Conservation (phyloP, 208 protist species). For the Giardia muris region DNA sequence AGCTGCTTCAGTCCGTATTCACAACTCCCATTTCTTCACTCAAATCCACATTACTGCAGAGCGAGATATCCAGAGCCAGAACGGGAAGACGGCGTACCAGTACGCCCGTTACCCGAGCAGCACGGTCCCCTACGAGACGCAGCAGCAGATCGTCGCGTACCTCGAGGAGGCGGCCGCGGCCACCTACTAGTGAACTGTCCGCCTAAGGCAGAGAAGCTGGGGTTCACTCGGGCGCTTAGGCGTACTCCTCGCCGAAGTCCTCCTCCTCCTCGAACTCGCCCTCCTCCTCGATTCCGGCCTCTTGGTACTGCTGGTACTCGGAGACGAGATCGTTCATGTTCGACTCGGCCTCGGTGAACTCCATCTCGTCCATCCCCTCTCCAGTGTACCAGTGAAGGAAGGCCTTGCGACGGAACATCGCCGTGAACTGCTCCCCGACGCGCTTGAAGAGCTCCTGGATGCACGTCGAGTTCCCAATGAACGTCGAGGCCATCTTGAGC, state of each 20-base stretch:
- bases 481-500: slow-evolving; percentile 68
- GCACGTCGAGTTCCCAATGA: slow-evolving; percentile 74
- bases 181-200: too few relatives aligned
- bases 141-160: neutral
- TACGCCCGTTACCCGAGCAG: neutral
- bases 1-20: too few relatives aligned
- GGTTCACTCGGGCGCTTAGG: neutral
- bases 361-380: slow-evolving; percentile 78
- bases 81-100: neutral
- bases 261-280: slow-evolving; percentile 28
- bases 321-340: slow-evolving; percentile 78
- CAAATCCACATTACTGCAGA: too few relatives aligned
- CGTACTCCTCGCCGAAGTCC: slow-evolving; percentile 20
- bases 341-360: slow-evolving; percentile 70
- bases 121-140: neutral
- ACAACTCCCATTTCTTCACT: too few relatives aligned
- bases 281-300: slow-evolving; percentile 52
- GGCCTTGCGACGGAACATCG: slow-evolving; percentile 90
- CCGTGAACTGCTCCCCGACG: slow-evolving; percentile 74
- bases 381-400: slow-evolving; percentile 97
- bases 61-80: neutral
- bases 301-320: slow-evolving; percentile 79
- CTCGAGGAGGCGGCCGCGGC: too few relatives aligned
- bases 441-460: slow-evolving; percentile 80
- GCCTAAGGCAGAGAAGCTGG: too few relatives aligned